Evolutionary conservation across 208 protist species (phyloP).

Genomic region (Leishmania amazonensis): DNA sequence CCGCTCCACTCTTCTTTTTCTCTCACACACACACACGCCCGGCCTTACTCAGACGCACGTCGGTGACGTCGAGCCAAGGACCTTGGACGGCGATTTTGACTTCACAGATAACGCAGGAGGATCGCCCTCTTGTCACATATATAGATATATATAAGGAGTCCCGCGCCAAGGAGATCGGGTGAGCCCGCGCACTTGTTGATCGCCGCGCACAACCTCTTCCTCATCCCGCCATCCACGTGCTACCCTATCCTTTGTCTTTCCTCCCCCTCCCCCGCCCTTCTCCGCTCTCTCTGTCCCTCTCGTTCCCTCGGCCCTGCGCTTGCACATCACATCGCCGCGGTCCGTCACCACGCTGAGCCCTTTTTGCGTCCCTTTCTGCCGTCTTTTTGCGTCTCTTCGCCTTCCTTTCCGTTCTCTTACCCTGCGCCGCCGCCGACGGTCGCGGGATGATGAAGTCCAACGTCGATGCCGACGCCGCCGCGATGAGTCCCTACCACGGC

Average conservation of each 20-base stretch:
- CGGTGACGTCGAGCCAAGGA: neutral
- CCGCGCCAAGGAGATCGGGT: neutral
- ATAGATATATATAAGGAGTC: neutral
- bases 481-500: slow-evolving; percentile 20
- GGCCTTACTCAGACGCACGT: neutral
- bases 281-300: neutral
- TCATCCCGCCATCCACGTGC: neutral
- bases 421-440: neutral
- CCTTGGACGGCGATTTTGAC: neutral
- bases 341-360: neutral
- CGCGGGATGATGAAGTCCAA: slow-evolving; percentile 25
- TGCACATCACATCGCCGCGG: neutral
- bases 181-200: neutral
- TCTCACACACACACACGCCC: neutral
- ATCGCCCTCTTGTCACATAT: neutral
- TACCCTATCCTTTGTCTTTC: neutral
- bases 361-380: neutral
- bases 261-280: neutral
- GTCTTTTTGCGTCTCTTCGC: neutral
- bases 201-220: neutral
- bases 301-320: neutral
- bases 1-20: neutral
- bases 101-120: slow-evolving; percentile 2
- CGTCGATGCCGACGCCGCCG: slow-evolving; percentile 10
- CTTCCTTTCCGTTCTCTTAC: neutral